phyloP scores from a whole-genome alignment of 345 rosid species.

The Gossypium thurberi region DNA sequence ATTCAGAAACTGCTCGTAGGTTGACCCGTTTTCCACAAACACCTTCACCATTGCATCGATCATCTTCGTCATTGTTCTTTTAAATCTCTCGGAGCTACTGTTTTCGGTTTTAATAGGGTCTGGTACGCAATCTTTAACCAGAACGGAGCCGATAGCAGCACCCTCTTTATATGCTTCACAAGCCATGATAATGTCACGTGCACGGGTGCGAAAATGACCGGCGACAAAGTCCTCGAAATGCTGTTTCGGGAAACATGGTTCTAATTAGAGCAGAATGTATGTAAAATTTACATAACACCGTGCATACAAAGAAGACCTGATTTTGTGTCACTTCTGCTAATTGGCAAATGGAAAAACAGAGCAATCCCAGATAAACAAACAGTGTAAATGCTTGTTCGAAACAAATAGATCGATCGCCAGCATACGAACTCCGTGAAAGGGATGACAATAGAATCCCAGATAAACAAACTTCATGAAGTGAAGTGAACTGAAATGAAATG shows the following conservation, averaged over 20 bases:
- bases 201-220: conserved; percentile 32
- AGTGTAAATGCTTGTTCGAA: no score
- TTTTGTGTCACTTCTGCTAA: no score
- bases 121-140: conserved; percentile 24
- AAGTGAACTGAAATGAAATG: background rate
- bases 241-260: conserved; percentile 24
- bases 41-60: conserved; percentile 17
- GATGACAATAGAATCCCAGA: no score
- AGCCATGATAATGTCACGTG: conserved; percentile 31
- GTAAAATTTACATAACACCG: no score
- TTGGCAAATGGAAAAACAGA: no score
- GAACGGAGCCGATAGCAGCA: conserved; percentile 26
- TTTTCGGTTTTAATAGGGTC: conserved; percentile 10
- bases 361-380: no score
- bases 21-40: conserved; percentile 28
- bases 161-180: conserved; percentile 41
- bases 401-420: no score
- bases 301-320: no score
- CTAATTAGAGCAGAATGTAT: no score
- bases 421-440: no score
- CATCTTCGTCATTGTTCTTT: conserved; percentile 16
- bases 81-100: conserved; percentile 16
- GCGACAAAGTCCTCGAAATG: conserved; percentile 37
- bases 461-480: background rate
- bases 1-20: conserved; percentile 28